These are phyloP conservation scores for Penicillium sumatraense DNA, from an alignment of 2,329 filamentous ascomycete genomes.

Conservation along the genomic window DNA sequence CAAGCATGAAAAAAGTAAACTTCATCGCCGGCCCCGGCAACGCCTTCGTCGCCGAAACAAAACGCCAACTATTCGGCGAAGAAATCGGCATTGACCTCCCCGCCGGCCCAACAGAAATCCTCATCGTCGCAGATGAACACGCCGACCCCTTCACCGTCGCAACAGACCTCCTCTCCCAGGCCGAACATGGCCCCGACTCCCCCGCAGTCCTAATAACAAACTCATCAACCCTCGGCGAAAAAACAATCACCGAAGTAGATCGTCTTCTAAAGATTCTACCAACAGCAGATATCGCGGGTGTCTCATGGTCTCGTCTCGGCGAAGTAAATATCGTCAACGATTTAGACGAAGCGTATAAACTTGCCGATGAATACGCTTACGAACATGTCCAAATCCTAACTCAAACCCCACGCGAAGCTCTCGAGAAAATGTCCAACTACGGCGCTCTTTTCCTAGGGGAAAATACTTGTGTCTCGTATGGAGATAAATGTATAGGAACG, in stretches of 20 bases:
- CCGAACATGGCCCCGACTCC: slow-evolving; percentile 58
- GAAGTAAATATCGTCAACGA: slow-evolving; percentile 52
- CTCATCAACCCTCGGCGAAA: slow-evolving; percentile 43
- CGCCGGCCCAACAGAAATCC: slow-evolving; percentile 59
- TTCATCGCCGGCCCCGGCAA: slow-evolving; percentile 61
- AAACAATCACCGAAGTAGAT: slow-evolving; percentile 45
- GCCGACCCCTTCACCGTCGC: slow-evolving; percentile 54
- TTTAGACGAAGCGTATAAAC: slow-evolving; percentile 48
- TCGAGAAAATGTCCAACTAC: slow-evolving; percentile 58
- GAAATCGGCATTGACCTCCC: slow-evolving; percentile 59
- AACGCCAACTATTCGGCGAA: slow-evolving; percentile 57
- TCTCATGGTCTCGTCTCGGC: slow-evolving; percentile 53
- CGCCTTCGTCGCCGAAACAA: slow-evolving; percentile 60
- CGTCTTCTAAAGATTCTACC: slow-evolving; percentile 47
- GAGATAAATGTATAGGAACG: slow-evolving; percentile 61
- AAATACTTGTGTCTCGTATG: slow-evolving; percentile 59
- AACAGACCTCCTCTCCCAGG: slow-evolving; percentile 54
- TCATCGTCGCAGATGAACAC: slow-evolving; percentile 55
- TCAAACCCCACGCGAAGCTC: slow-evolving; percentile 50
- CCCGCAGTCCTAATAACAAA: slow-evolving; percentile 58
- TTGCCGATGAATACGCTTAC: slow-evolving; percentile 55
- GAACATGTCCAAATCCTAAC: slow-evolving; percentile 61
- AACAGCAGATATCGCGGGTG: slow-evolving; percentile 50
- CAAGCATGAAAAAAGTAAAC: slow-evolving; percentile 54
- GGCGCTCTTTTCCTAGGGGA: slow-evolving; percentile 58